Conservation (phyloP, 495 filamentous ascomycete species). For the Podospora conica region DNA sequence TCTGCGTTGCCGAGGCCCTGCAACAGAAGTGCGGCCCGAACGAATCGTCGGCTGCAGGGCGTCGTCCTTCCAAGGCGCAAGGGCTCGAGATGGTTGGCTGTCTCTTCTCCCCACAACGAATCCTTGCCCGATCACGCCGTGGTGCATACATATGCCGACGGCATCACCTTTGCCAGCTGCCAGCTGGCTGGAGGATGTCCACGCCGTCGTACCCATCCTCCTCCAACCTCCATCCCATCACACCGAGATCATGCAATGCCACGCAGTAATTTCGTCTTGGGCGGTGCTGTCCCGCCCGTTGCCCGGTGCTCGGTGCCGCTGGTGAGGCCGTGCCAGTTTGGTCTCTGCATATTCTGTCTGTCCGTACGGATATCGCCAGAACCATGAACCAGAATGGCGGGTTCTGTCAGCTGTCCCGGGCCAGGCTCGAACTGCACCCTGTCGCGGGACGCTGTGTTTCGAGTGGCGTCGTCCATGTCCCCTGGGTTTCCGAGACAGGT, state of each 20-base stretch:
- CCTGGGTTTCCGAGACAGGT: background rate
- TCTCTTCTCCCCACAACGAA: background rate
- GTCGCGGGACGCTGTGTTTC: background rate
- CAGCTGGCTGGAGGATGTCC: background rate
- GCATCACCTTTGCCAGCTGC: background rate
- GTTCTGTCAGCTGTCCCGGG: background rate
- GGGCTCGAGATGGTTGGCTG: background rate
- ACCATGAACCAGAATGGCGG: background rate
- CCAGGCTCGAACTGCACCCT: background rate
- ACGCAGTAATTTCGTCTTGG: constrained; percentile 4
- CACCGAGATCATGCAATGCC: constrained; percentile 11
- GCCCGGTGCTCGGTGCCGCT: background rate
- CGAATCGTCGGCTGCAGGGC: background rate
- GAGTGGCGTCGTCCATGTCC: background rate
- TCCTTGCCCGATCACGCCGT: background rate
- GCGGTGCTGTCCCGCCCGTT: background rate
- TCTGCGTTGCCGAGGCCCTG: background rate
- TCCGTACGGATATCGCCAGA: background rate
- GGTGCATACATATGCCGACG: background rate
- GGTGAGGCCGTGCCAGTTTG: background rate
- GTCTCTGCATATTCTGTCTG: background rate
- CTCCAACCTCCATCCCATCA: background rate
- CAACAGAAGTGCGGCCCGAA: background rate
- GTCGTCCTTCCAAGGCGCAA: background rate
- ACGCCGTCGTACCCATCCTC: background rate